Conservation (phyloP, 352 stramenopile genomes). For the Globisporangium okanoganense region DNA sequence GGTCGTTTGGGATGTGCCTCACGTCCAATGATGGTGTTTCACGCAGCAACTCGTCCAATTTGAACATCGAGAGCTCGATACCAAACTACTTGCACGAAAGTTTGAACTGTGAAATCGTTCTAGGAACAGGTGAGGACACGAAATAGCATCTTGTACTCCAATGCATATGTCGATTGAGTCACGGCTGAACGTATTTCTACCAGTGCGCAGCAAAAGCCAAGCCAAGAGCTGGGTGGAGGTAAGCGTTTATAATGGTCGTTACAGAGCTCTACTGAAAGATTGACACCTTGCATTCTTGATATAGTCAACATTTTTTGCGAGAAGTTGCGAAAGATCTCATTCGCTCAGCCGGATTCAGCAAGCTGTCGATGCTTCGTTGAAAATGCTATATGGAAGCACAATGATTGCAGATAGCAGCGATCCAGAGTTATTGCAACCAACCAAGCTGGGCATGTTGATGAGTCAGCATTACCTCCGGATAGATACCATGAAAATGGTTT, state of each 20-base stretch:
- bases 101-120: constrained; percentile 16
- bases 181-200: neutral
- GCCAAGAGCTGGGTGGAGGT: constrained; percentile 16
- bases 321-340: neutral
- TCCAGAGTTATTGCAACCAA: constrained; percentile 25
- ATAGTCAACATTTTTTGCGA: constrained; percentile 15
- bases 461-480: constrained; percentile 57
- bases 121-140: constrained; percentile 18
- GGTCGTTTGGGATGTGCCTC: neutral
- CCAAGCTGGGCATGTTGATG: constrained; percentile 55
- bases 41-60: constrained; percentile 8
- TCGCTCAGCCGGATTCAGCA: neutral
- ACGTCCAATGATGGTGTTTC: neutral
- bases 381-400: constrained; percentile 29
- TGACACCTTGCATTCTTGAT: neutral
- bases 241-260: neutral
- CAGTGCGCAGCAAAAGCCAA: constrained; percentile 30
- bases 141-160: neutral
- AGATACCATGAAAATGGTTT: constrained; percentile 53
- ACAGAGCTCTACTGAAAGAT: neutral
- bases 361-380: constrained; percentile 27
- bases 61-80: constrained; percentile 15
- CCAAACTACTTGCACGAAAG: constrained; percentile 2
- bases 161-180: neutral
- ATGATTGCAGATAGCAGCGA: constrained; percentile 20